Percentiles rank a stretch among this genome's conserved stretches.
phyloP scores from a whole-genome alignment of 768 basidiomycete genomes.

The Boletus reticuloceps region DNA sequence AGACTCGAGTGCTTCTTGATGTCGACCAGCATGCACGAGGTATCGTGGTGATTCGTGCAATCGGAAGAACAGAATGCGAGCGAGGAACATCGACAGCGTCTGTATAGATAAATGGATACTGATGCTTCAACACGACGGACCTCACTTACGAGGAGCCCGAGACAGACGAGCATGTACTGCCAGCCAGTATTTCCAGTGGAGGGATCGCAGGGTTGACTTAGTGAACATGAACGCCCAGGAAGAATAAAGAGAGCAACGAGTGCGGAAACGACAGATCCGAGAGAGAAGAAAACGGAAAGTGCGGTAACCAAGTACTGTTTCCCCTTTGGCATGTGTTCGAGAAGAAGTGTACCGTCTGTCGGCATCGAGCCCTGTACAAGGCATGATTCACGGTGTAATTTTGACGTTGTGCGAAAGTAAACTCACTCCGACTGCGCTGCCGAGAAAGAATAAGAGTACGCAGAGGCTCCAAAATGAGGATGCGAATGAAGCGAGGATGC shows the following conservation, averaged over 20 bases:
- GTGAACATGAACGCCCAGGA: constrained; percentile 70
- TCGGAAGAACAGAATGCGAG: constrained; percentile 86
- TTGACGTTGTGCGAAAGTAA: not conserved
- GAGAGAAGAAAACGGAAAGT: constrained; percentile 92
- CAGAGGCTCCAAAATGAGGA: constrained; percentile 70
- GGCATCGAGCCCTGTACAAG: constrained; percentile 85
- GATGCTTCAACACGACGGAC: not conserved
- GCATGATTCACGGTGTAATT: too few species aligned
- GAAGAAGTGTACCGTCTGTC: constrained; percentile 88
- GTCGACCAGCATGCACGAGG: constrained; percentile 85
- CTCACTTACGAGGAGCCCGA: constrained; percentile 80
- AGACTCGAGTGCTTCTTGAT: constrained; percentile 78
- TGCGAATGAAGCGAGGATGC: constrained; percentile 73
- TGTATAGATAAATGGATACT: constrained; percentile 30
- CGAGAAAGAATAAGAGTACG: constrained; percentile 78
- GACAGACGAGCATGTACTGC: constrained; percentile 75
- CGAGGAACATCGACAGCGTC: constrained; percentile 86
- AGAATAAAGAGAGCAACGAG: constrained; percentile 77
- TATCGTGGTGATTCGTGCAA: constrained; percentile 94
- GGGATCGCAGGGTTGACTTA: constrained; percentile 56
- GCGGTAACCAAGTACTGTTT: constrained; percentile 91
- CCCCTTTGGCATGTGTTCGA: constrained; percentile 91
- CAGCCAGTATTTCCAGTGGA: constrained; percentile 78
- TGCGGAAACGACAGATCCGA: constrained; percentile 86
- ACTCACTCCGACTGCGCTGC: constrained; percentile 89